Conservation (phyloP, 805 yeast genomes). For the Nakazawaea ernobii region DNA sequence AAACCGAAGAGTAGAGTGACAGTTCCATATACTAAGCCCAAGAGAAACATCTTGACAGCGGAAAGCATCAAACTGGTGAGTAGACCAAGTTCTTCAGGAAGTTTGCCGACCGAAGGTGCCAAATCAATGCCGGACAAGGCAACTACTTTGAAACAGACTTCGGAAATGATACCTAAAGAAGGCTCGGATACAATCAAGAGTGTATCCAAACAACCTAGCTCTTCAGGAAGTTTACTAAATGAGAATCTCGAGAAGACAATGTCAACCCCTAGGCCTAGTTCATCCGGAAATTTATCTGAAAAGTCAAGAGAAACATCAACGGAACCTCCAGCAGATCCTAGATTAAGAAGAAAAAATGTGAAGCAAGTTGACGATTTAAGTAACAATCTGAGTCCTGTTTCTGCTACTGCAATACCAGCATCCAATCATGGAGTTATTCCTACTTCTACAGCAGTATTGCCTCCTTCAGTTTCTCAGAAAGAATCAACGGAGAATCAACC, state of each 20-base stretch:
- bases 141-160: background rate
- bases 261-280: background rate
- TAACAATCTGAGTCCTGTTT: background rate
- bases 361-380: background rate
- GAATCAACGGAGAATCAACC: no score
- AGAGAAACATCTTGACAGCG: slow-evolving; percentile 3
- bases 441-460: no score
- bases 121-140: background rate
- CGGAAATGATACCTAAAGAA: background rate
- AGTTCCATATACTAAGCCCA: slow-evolving; percentile 1
- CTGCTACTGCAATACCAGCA: background rate
- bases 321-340: background rate
- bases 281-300: background rate
- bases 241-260: background rate
- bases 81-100: background rate
- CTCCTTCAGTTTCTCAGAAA: no score
- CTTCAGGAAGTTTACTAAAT: background rate
- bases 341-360: background rate
- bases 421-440: no score
- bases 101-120: background rate
- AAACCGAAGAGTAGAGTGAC: slow-evolving; percentile 1
- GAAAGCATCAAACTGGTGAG: background rate
- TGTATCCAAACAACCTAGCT: background rate
- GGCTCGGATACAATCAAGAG: background rate
- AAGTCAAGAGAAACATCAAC: background rate